Evolutionary conservation across 164 flowering plant genomes (phyloP).

Genomic region (Liriodendron chinense): DNA sequence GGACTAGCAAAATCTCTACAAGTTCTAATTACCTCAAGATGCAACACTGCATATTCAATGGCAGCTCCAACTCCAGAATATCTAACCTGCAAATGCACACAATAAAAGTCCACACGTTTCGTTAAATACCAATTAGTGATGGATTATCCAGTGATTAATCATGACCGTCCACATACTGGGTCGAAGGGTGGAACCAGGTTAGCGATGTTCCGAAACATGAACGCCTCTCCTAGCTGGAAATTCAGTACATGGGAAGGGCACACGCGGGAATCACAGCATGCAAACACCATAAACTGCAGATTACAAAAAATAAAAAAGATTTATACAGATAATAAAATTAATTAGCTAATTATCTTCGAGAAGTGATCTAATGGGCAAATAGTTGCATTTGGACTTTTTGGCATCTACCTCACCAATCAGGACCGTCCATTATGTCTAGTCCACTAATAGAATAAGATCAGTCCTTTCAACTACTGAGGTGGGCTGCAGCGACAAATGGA

Average conservation of each 20-base stretch:
- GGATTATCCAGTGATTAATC: neutral
- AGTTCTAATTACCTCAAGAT: slow-evolving; percentile 42
- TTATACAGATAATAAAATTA: no score
- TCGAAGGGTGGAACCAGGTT: slow-evolving; percentile 84
- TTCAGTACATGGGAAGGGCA: slow-evolving; percentile 77
- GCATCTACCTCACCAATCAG: no score
- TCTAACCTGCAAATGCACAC: slow-evolving; percentile 29
- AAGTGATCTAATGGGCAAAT: neutral
- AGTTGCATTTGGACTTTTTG: no score
- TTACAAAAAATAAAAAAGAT: neutral
- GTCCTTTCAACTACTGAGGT: neutral
- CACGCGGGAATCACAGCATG: slow-evolving; percentile 89
- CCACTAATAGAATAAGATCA: no score
- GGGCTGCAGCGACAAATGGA: neutral
- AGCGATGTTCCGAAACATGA: slow-evolving; percentile 78
- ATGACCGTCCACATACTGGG: slow-evolving; percentile 28
- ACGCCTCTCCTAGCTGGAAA: slow-evolving; percentile 92
- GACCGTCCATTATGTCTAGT: neutral
- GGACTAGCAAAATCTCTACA: no score
- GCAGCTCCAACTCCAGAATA: slow-evolving; percentile 63
- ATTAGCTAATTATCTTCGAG: no score
- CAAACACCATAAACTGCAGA: slow-evolving; percentile 81
- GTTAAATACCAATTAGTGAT: neutral
- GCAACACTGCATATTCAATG: slow-evolving; percentile 61
- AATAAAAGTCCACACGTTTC: neutral